Conservation (phyloP, 345 rosid species). For the Aethionema arabicum region DNA sequence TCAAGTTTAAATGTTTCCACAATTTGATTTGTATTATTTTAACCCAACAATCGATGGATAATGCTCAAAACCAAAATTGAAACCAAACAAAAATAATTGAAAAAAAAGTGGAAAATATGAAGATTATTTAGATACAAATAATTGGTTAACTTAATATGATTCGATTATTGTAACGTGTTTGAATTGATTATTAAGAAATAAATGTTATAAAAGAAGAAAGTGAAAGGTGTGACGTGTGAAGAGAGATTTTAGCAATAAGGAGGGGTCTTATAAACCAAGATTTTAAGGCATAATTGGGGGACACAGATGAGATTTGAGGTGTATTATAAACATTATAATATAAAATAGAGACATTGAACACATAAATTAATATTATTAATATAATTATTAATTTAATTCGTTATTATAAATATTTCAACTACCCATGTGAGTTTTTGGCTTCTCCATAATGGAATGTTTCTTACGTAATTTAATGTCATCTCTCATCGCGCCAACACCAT, state of each 20-base stretch:
- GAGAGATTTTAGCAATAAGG: background rate
- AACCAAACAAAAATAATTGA: too few relatives aligned
- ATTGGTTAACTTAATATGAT: too few relatives aligned
- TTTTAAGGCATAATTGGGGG: conserved; percentile 31
- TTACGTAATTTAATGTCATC: conserved; percentile 18
- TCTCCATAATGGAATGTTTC: conserved; percentile 37
- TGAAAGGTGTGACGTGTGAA: background rate
- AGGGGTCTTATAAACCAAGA: conserved; percentile 21
- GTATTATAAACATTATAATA: conserved; percentile 9
- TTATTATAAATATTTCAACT: conserved; percentile 25
- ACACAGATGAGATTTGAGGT: conserved; percentile 3
- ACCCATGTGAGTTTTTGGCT: conserved; percentile 38
- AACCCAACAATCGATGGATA: too few relatives aligned
- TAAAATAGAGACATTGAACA: conserved; percentile 24
- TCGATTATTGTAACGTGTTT: too few relatives aligned
- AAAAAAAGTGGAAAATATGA: too few relatives aligned
- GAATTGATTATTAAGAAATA: too few relatives aligned
- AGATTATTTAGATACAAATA: too few relatives aligned
- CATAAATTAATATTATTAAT: conserved; percentile 5
- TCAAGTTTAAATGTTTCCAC: too few relatives aligned
- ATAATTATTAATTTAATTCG: conserved; percentile 8
- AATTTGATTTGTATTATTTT: too few relatives aligned
- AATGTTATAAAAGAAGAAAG: too few relatives aligned
- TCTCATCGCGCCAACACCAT: conserved; percentile 22
- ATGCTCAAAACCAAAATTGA: too few relatives aligned